Conservation (phyloP, 345 rosid species). For the Geranium brycei region DNA sequence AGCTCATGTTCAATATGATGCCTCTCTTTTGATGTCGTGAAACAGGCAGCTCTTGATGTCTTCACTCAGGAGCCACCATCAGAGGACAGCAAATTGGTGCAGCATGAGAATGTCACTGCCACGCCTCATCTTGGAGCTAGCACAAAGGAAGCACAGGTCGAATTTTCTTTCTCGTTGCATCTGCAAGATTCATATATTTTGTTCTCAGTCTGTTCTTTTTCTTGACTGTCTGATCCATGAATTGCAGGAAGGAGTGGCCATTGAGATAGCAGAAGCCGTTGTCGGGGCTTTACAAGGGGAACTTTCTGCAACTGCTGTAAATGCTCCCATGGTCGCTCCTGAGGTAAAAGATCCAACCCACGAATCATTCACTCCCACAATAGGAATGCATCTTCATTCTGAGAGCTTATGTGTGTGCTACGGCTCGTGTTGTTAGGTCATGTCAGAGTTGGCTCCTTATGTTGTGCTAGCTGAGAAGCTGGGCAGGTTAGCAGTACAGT, state of each 20-base stretch:
- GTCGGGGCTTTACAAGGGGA: conserved; percentile 70
- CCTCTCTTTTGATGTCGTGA: not conserved
- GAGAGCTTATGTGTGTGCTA: too few species aligned
- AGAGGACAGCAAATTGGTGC: conserved; percentile 45
- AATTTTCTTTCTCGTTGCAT: too few species aligned
- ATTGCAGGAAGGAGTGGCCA: conserved; percentile 69
- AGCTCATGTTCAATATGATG: not conserved
- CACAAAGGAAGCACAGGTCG: conserved; percentile 61
- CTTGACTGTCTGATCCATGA: too few species aligned
- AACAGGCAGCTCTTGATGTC: conserved; percentile 79
- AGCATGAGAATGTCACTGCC: conserved; percentile 54
- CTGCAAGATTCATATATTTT: too few species aligned
- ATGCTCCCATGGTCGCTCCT: conserved; percentile 72
- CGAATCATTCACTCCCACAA: not conserved
- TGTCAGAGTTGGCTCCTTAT: conserved; percentile 55
- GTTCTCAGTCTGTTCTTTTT: too few species aligned
- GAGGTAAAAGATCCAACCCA: conserved; percentile 20
- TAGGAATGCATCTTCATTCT: too few species aligned
- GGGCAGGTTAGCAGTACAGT: conserved; percentile 64
- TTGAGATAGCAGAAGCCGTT: conserved; percentile 83
- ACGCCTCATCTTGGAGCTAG: conserved; percentile 95
- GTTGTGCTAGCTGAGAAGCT: conserved; percentile 62
- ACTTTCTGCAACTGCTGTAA: conserved; percentile 70
- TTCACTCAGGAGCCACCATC: conserved; percentile 61
- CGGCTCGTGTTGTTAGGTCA: conserved; percentile 5